Evolutionary conservation across 2,329 filamentous ascomycete species (phyloP), one percentile per base, ranked within the genome.

Genomic region (Aureobasidium sp.): DNA sequence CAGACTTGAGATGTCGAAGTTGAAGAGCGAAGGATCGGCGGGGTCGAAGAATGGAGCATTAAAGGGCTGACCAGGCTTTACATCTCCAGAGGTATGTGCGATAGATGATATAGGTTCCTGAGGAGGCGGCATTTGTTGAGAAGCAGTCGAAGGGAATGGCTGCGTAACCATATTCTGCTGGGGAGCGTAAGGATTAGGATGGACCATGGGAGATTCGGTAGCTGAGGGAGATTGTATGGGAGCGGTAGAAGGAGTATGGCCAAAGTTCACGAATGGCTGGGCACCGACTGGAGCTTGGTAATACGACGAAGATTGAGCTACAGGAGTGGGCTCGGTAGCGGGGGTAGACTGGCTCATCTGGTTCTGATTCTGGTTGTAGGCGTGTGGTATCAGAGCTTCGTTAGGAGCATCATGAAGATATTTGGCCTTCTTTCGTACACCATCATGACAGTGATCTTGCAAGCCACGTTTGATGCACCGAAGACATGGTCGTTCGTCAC

Each of bases 341-440:
- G 59, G 34, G 10, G 59, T 48, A 21, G 37, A 27, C n/a, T 54
- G 59, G n/a, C 25, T 10, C 6, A 47, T 21, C 21, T 36, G 29
- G 13, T 7, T 34, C 29, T 57, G 53, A 21, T n/a, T 57, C 8
- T 44, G 53, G 32, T 42, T 44, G 32, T 34, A 53, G n/a, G 48
- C 7, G 45, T 94, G 91, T n/a, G 92, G 90, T 71, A 93, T 84
- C 64, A 97, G 80, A 49, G 91, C 91, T 73, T 95, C 91, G 58
- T 91, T 85, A 39, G 93, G 92, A 30, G 93, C 91, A 81, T 97
- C 94, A 71, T 97, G 92, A 61, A 99, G 88, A 74, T 99, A 99
- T 75, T 99, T 99, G 58, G 94, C 94, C 81, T 97, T 99, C 77
- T 99, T 99, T 65, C 94, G 88, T 55, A 97, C 91, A 59, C 94